These are phyloP conservation scores for Fusarium sororula DNA, from an alignment of 2,329 filamentous ascomycete genomes.

Conservation along the genomic window DNA sequence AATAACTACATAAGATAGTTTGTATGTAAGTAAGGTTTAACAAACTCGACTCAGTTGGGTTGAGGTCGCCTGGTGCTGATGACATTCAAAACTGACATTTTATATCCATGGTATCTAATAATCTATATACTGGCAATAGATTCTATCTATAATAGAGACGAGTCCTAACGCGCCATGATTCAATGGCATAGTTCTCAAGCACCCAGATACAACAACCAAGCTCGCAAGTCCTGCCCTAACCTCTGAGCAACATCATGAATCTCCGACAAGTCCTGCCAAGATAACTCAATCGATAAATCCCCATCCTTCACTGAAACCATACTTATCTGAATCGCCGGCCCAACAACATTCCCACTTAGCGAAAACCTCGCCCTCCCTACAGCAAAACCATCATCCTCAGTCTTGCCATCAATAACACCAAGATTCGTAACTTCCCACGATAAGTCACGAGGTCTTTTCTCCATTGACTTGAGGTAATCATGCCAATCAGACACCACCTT, in stretches of 20 bases:
- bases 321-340: neutral
- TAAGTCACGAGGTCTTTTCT: neutral
- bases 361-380: neutral
- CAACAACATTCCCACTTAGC: neutral
- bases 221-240: neutral
- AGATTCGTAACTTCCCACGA: conserved; percentile 7
- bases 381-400: neutral
- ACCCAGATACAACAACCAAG: neutral
- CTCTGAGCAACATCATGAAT: neutral
- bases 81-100: fast-evolving
- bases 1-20: too few relatives aligned
- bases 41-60: fast-evolving
- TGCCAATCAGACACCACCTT: conserved; percentile 4
- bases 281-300: neutral
- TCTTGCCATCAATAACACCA: neutral
- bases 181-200: neutral
- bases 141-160: fast-evolving
- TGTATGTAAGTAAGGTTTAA: fast-evolving
- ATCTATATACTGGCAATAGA: too few relatives aligned
- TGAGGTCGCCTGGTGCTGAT: neutral
- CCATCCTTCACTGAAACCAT: neutral
- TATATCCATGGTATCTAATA: neutral
- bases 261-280: conserved; percentile 3
- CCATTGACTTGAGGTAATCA: neutral
- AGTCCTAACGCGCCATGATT: fast-evolving